Base-by-base conservation (phyloP, 2,329 filamentous ascomycete species). In the Exutisphaerella laricina region DNA sequence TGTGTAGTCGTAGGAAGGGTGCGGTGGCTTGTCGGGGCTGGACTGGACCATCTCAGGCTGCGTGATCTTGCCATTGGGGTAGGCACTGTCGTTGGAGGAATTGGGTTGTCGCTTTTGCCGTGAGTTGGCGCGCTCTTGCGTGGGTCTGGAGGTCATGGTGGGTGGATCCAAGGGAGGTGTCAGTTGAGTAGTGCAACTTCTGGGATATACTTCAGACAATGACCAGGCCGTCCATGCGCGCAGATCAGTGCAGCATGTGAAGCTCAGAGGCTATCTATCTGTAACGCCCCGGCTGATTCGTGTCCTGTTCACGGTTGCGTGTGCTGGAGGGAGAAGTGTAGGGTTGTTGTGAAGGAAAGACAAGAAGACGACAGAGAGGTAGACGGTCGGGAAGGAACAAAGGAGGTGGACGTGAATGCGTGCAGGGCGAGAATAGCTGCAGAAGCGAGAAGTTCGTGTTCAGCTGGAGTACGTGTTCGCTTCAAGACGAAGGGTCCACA, bases 1-100 rank as follows among this genome's bases (percentile, higher is more conserved):
- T 43, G 80, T 77, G 70, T 87, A 89, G 58, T 83, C 79, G 50
- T 53, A 51, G 41, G 50, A 39, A 49, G 57, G 50, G 42, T 66
- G 46, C 10, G 56, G 51, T 7, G 58, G 61, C 49, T 66, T 64
- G 54, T 62, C 63, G 41, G 55, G 53, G 37, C 49, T 53, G 17
- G 56, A 45, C 32, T 60, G 55, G 21, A 54, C 49, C 41, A 49
- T 49, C 25, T 51, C 44, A 22, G 33, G 45, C 9, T 39, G 37
- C 18, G 44, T 41, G 46, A 45, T 42, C 20, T 41, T 43, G 48
- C 43, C 48, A 47, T 50, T 50, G 42, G 34, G 32, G n/a, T 45
- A 14, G 16, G 39, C 35, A 20, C 45, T 30, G 37, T 32, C 41
- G 41, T 45, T 40, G 21, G 9, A n/a, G 34, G 45, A n/a, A n/a